These are phyloP conservation scores for Spathaspora sp. DNA, from an alignment of 1,139 yeast species.

Conservation along the genomic window DNA sequence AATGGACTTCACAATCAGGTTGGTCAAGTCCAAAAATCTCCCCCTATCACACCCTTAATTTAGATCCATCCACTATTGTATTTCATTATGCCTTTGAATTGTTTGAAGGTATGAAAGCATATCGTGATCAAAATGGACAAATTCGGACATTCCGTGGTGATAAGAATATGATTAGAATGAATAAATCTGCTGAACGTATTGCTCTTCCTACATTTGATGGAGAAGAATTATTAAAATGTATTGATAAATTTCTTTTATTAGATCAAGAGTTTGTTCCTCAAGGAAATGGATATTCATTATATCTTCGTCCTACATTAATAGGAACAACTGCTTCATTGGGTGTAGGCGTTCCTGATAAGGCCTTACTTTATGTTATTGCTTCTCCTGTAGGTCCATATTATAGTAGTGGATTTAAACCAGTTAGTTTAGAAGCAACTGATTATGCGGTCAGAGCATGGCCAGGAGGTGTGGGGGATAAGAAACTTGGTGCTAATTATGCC, in stretches of 20 bases:
- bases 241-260: slow-evolving; percentile 69
- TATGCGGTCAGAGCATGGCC: slow-evolving; percentile 99
- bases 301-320: slow-evolving; percentile 90
- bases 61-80: slow-evolving; percentile 88
- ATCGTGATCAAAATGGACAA: slow-evolving; percentile 63
- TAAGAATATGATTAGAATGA: slow-evolving; percentile 89
- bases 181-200: slow-evolving; percentile 81
- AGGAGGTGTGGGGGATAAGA: slow-evolving; percentile 95
- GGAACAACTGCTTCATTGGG: slow-evolving; percentile 90
- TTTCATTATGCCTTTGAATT: slow-evolving; percentile 94
- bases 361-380: slow-evolving; percentile 79
- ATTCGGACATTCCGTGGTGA: slow-evolving; percentile 87
- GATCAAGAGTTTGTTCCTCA: slow-evolving; percentile 81
- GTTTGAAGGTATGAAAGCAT: slow-evolving; percentile 96
- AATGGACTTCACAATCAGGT: slow-evolving; percentile 76
- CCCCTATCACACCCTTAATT: slow-evolving; percentile 72
- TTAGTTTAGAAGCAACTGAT: slow-evolving; percentile 88
- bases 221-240: slow-evolving; percentile 70
- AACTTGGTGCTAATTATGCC: slow-evolving; percentile 96
- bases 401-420: slow-evolving; percentile 92
- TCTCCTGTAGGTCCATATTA: slow-evolving; percentile 96
- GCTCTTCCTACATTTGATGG: slow-evolving; percentile 83
- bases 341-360: slow-evolving; percentile 75
- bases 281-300: slow-evolving; percentile 84
- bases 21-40: slow-evolving; percentile 86